A percentile compares a stretch with the other conserved stretches of the same genome.
These are phyloP conservation scores for Haplographium delicatum DNA, from an alignment of 495 filamentous ascomycete genomes.

Conservation along the genomic window DNA sequence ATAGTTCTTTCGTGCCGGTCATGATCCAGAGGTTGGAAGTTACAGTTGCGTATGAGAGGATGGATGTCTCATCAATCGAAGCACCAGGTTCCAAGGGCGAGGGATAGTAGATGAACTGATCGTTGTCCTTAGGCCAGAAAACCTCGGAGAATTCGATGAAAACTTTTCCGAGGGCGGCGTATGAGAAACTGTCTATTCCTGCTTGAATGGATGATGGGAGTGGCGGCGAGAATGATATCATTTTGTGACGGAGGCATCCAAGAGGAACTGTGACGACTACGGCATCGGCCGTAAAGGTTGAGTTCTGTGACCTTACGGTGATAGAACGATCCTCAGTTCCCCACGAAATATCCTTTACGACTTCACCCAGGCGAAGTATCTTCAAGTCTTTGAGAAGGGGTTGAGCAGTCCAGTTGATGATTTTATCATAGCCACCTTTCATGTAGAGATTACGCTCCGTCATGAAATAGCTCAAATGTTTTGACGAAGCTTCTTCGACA, in stretches of 20 bases:
- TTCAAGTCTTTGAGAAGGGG: constrained; percentile 13
- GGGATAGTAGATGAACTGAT: constrained; percentile 21
- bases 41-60: constrained; percentile 18
- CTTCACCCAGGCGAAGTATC: constrained; percentile 11
- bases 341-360: constrained; percentile 14
- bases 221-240: constrained; percentile 10
- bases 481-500: constrained; percentile 15
- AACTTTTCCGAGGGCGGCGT: constrained; percentile 18
- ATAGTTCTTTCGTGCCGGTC: constrained; percentile 17
- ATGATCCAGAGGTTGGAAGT: constrained; percentile 18
- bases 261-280: constrained; percentile 17
- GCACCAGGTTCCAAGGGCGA: constrained; percentile 10
- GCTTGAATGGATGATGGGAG: constrained; percentile 7
- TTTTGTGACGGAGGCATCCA: constrained; percentile 12
- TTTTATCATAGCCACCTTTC: constrained; percentile 21
- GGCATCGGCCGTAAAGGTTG: constrained; percentile 9
- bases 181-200: constrained; percentile 12
- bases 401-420: constrained; percentile 19
- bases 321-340: constrained; percentile 6
- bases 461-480: constrained; percentile 17
- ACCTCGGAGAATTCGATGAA: constrained; percentile 19
- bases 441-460: constrained; percentile 21
- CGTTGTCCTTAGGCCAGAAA: constrained; percentile 20
- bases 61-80: constrained; percentile 6
- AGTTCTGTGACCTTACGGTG: background rate